Conservation (phyloP, 2,329 filamentous ascomycete genomes). For the Cyphellophora attinorum region DNA sequence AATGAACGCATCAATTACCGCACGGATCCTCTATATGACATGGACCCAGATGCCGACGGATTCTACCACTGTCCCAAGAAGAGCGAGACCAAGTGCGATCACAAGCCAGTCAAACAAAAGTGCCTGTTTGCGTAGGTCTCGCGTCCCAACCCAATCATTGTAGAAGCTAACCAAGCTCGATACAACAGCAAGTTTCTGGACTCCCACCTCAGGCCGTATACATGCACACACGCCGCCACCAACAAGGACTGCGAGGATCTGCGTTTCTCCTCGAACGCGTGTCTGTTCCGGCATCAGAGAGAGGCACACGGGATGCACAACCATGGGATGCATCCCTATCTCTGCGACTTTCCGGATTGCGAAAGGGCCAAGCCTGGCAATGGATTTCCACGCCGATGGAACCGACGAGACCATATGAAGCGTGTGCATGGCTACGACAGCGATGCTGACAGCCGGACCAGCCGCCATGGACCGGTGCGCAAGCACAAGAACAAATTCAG, state of each 20-base stretch:
- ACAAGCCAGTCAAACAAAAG: constrained; percentile 92
- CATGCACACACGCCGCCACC: constrained; percentile 56
- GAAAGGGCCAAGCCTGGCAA: constrained; percentile 73
- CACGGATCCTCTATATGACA: constrained; percentile 16
- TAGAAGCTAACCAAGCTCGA: constrained; percentile 18
- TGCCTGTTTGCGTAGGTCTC: constrained; percentile 91
- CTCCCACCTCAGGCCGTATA: constrained; percentile 92
- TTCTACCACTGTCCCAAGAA: constrained; percentile 91
- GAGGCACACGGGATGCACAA: constrained; percentile 95
- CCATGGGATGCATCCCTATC: constrained; percentile 83
- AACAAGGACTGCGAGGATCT: constrained; percentile 70
- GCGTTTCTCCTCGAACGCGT: constrained; percentile 90
- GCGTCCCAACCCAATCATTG: constrained; percentile 12
- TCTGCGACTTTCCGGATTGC: constrained; percentile 80
- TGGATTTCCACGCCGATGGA: constrained; percentile 92
- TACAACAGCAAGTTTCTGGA: constrained; percentile 80
- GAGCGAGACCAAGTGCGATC: constrained; percentile 60
- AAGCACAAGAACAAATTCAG: constrained; percentile 13
- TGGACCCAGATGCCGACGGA: constrained; percentile 46
- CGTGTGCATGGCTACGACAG: constrained; percentile 63
- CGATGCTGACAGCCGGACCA: constrained; percentile 6
- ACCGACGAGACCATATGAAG: constrained; percentile 94
- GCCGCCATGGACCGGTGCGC: constrained; percentile 11
- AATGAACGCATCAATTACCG: constrained; percentile 15
- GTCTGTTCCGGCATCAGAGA: constrained; percentile 85